Conservation (phyloP, 2,329 filamentous ascomycete genomes). For the Aspergillus persii region DNA sequence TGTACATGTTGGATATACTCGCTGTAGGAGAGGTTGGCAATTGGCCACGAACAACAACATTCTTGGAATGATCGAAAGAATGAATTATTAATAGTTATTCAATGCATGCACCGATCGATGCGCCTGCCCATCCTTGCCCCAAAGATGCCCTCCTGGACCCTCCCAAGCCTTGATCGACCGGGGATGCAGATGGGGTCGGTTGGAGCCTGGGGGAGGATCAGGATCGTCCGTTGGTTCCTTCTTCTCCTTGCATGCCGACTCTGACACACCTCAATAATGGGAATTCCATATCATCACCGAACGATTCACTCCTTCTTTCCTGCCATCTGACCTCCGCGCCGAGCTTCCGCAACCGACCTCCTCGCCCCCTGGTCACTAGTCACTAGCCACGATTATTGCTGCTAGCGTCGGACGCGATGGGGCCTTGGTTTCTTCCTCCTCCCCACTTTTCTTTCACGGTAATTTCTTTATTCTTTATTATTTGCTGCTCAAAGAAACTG, state of each 20-base stretch:
- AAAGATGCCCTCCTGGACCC: not conserved
- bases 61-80: too few species aligned
- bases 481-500: not conserved
- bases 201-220: too few species aligned
- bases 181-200: not conserved
- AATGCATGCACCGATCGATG: not conserved
- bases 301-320: too few species aligned
- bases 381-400: not conserved
- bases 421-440: too few species aligned
- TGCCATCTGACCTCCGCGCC: too few species aligned
- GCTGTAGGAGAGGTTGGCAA: too few species aligned
- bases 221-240: too few species aligned
- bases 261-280: too few species aligned
- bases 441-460: not conserved
- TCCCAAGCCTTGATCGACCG: not conserved
- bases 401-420: not conserved
- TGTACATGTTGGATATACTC: too few species aligned
- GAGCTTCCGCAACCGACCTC: not conserved
- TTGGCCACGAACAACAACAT: too few species aligned
- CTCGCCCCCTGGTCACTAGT: not conserved
- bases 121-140: not conserved
- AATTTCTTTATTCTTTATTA: not conserved
- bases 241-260: not conserved
- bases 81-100: not conserved
- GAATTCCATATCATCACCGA: too few species aligned